Percentiles rank a stretch among this genome's conserved stretches.
Conservation (phyloP, 1,139 yeast species). For the Debaryomycetaceae sp. region DNA sequence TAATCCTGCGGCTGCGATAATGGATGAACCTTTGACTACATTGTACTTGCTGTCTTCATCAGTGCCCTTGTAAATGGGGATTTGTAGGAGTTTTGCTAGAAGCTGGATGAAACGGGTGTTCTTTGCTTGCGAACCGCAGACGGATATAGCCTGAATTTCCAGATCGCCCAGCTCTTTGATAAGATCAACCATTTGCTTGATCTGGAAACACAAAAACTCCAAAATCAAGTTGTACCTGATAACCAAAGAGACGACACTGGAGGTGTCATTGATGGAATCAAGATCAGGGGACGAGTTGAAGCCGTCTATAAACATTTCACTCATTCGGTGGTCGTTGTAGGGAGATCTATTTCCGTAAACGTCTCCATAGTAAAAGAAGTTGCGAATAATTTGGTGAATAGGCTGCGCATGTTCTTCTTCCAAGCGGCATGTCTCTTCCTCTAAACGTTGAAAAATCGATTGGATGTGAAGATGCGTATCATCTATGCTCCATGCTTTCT, state of each 20-base stretch:
- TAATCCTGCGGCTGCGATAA: constrained; percentile 11
- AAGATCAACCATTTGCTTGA: constrained; percentile 33
- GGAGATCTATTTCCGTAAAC: constrained; percentile 57
- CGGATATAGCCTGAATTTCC: constrained; percentile 25
- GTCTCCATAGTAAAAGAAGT: constrained; percentile 51
- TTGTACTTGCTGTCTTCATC: constrained; percentile 18
- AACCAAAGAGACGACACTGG: constrained; percentile 19
- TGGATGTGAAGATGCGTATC: constrained; percentile 1
- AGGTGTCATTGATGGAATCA: constrained; percentile 7
- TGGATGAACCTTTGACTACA: constrained; percentile 39
- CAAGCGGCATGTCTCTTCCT: constrained; percentile 22
- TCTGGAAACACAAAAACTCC: constrained; percentile 52
- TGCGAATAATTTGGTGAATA: constrained; percentile 30
- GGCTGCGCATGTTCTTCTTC: constrained; percentile 14
- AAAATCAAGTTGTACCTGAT: constrained; percentile 41
- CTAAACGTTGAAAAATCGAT: constrained; percentile 29
- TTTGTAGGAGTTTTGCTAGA: neutral
- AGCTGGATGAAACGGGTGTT: constrained; percentile 37
- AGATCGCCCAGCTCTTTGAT: constrained; percentile 16
- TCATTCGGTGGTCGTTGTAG: constrained; percentile 45
- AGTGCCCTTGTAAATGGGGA: neutral
- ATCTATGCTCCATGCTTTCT: constrained; percentile 3
- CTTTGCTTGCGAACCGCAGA: constrained; percentile 53
- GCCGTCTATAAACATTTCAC: constrained; percentile 49
- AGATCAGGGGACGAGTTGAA: constrained; percentile 24